These are phyloP conservation scores for Limnanthes douglasii DNA, from an alignment of 345 rosid genomes.

Conservation along the genomic window DNA sequence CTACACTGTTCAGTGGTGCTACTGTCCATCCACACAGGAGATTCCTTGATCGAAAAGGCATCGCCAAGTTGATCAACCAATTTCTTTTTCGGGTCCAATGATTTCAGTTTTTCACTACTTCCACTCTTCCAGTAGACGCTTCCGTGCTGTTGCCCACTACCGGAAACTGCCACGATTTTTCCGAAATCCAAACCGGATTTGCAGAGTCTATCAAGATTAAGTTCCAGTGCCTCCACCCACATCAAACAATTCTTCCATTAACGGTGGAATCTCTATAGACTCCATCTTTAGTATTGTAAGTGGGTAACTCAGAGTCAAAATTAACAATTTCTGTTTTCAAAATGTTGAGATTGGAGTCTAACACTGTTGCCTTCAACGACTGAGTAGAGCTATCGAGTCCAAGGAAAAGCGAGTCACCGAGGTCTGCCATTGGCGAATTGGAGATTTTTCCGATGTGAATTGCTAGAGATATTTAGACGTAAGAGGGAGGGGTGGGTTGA, in stretches of 20 bases:
- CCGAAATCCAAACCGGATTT: conserved; percentile 42
- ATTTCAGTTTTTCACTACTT: conserved; percentile 28
- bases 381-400: conserved; percentile 92
- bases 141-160: conserved; percentile 98
- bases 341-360: conserved; percentile 55
- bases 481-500: no score
- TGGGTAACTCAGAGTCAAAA: conserved; percentile 73
- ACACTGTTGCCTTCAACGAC: conserved; percentile 92
- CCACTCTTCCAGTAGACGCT: conserved; percentile 87
- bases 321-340: conserved; percentile 49
- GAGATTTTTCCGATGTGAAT: no score
- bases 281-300: conserved; percentile 74
- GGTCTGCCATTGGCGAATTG: conserved; percentile 41
- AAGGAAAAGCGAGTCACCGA: conserved; percentile 58
- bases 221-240: conserved; percentile 94
- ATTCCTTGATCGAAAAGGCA: conserved; percentile 61
- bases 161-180: conserved; percentile 66
- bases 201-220: conserved; percentile 45
- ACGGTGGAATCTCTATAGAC: conserved; percentile 53
- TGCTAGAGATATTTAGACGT: no score
- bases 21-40: conserved; percentile 92
- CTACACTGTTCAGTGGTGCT: conserved; percentile 71
- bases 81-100: conserved; percentile 32
- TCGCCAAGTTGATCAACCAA: conserved; percentile 37
- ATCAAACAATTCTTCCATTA: conserved; percentile 62